A percentile compares a stretch with the other conserved stretches of the same genome.
These are phyloP conservation scores for Phoma sp. DNA, from an alignment of 2,329 filamentous ascomycete genomes.

Conservation along the genomic window DNA sequence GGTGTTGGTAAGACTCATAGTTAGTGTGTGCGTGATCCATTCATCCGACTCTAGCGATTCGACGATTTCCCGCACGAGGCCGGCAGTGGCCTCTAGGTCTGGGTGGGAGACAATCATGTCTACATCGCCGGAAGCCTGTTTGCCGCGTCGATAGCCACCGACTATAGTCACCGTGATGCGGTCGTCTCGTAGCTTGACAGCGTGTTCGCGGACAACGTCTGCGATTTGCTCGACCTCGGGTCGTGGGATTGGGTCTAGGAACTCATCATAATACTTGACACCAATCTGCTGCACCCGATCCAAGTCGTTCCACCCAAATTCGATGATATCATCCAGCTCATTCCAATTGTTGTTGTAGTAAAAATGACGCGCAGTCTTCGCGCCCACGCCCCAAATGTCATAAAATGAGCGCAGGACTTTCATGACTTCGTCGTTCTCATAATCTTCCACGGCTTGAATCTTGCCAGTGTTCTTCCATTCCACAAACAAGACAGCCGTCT, in stretches of 20 bases:
- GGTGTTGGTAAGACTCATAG: conserved; percentile 71
- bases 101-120: conserved; percentile 85
- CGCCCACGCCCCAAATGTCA: conserved; percentile 91
- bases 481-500: conserved; percentile 77
- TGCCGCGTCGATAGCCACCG: conserved; percentile 83
- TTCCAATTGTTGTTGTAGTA: conserved; percentile 78
- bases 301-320: conserved; percentile 77
- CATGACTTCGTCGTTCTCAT: conserved; percentile 69
- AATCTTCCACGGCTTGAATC: conserved; percentile 68
- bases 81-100: conserved; percentile 69
- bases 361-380: conserved; percentile 80
- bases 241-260: conserved; percentile 73
- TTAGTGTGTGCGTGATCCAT: conserved; percentile 83
- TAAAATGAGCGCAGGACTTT: conserved; percentile 73
- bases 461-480: conserved; percentile 72
- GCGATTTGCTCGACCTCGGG: conserved; percentile 75
- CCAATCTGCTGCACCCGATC: conserved; percentile 90
- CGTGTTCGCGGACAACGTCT: conserved; percentile 67
- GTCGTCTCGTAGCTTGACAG: conserved; percentile 64
- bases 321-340: conserved; percentile 84
- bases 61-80: conserved; percentile 77
- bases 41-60: conserved; percentile 69
- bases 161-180: conserved; percentile 69
- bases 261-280: conserved; percentile 90
- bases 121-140: conserved; percentile 76